phyloP scores from a whole-genome alignment of 352 stramenopile species.

The Globisporangium cylindrosporum region DNA sequence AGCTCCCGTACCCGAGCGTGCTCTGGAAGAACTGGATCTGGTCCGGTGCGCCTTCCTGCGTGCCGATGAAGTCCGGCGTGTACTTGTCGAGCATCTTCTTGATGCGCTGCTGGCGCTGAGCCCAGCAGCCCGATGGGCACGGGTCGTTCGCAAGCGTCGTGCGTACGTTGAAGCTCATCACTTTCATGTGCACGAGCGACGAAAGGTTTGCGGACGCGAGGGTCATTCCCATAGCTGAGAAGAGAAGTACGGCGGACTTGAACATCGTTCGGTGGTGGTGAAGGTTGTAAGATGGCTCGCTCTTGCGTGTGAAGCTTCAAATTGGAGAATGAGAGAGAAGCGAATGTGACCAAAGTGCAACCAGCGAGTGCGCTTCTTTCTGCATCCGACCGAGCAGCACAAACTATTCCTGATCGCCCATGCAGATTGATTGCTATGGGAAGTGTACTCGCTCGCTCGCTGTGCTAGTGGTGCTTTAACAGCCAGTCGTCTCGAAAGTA shows the following conservation, averaged over 20 bases:
- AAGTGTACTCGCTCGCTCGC: no score
- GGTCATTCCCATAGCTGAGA: not conserved
- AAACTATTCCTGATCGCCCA: no score
- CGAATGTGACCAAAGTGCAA: not conserved
- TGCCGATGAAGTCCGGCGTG: conserved; percentile 62
- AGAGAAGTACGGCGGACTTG: not conserved
- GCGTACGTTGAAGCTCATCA: conserved; percentile 76
- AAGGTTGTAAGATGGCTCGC: not conserved
- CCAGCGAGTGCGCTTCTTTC: not conserved
- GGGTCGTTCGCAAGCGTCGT: conserved; percentile 61
- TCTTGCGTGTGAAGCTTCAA: not conserved
- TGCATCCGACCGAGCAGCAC: not conserved
- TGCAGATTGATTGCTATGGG: no score
- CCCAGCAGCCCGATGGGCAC: conserved; percentile 66
- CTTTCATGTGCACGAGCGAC: conserved; percentile 24
- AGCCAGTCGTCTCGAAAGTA: no score
- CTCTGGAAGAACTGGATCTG: conserved; percentile 53
- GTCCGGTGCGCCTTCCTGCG: conserved; percentile 53
- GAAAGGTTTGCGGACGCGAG: not conserved
- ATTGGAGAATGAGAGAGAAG: not conserved
- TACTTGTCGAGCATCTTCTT: conserved; percentile 41
- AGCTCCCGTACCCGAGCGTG: conserved; percentile 35
- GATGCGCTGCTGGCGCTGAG: conserved; percentile 38
- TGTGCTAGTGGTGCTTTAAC: no score
- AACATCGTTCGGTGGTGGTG: not conserved